Conservation (phyloP, 352 stramenopile species). For the Phytophthora colocasiae region DNA sequence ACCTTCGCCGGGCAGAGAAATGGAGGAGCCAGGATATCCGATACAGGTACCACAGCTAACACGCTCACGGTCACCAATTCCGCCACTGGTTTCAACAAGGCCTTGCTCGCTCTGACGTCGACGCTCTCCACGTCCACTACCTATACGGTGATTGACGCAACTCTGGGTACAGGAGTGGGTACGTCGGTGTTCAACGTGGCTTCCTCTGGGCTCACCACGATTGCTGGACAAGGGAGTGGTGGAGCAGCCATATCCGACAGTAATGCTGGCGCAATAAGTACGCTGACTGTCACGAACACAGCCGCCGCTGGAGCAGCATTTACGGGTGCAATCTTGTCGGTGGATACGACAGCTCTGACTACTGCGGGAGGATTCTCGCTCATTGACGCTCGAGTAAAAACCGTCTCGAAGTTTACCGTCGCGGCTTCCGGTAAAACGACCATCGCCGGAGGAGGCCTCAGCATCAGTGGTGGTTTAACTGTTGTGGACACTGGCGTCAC, state of each 20-base stretch:
- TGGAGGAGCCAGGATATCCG: conserved; percentile 15
- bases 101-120: background rate
- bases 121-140: background rate
- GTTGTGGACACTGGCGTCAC: too few species aligned
- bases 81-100: background rate
- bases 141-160: background rate
- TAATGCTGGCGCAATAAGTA: background rate
- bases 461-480: too few species aligned
- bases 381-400: conserved; percentile 20
- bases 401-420: conserved; percentile 35
- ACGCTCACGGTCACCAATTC: conserved; percentile 12
- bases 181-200: background rate
- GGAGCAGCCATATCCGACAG: conserved; percentile 9
- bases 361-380: conserved; percentile 1
- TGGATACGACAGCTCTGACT: conserved; percentile 13
- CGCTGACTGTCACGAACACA: conserved; percentile 2
- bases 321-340: conserved; percentile 10
- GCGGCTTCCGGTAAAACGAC: conserved; percentile 43
- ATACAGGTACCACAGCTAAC: background rate
- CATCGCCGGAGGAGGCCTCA: conserved; percentile 18
- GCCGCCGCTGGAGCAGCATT: background rate
- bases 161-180: background rate
- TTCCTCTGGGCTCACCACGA: conserved; percentile 1
- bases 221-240: background rate
- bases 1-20: conserved; percentile 22